Percentiles rank a stretch among this genome's conserved stretches.
Conservation (phyloP, 2,329 filamentous ascomycete species). For the Teratosphaeria nubilosa region DNA sequence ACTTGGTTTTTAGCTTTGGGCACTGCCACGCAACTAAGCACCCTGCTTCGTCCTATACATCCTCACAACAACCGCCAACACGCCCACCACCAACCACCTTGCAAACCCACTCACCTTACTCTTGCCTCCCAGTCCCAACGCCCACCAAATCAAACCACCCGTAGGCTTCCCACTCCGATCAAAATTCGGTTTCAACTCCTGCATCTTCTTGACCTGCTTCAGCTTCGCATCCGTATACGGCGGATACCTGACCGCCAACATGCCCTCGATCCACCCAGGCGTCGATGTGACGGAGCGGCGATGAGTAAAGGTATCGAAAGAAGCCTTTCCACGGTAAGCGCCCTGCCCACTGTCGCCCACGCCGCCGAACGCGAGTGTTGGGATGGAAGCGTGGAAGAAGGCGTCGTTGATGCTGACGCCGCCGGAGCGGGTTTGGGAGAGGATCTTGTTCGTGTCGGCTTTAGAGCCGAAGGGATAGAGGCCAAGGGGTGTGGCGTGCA, state of each 20-base stretch:
- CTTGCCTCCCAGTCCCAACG: slow-evolving; percentile 22
- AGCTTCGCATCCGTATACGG: slow-evolving; percentile 47
- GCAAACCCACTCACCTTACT: slow-evolving; percentile 15
- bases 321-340: slow-evolving; percentile 66
- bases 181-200: slow-evolving; percentile 47
- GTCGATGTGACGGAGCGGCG: slow-evolving; percentile 50
- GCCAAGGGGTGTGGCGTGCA: slow-evolving; percentile 74
- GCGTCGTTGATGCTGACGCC: slow-evolving; percentile 45
- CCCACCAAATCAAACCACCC: slow-evolving; percentile 21
- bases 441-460: slow-evolving; percentile 58
- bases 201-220: slow-evolving; percentile 41
- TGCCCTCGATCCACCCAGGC: slow-evolving; percentile 55
- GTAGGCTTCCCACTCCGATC: slow-evolving; percentile 43
- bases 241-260: slow-evolving; percentile 58
- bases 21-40: neutral
- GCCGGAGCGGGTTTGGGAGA: slow-evolving; percentile 40
- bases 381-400: slow-evolving; percentile 60
- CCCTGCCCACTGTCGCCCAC: slow-evolving; percentile 71
- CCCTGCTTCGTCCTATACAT: neutral
- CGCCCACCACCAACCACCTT: slow-evolving; percentile 20
- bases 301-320: slow-evolving; percentile 60
- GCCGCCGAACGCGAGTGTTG: slow-evolving; percentile 69
- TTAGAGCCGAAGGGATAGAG: slow-evolving; percentile 80
- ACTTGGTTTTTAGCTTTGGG: too few species aligned
- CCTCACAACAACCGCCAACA: slow-evolving; percentile 5